A percentile compares a stretch with the other conserved stretches of the same genome.
Evolutionary conservation across 495 filamentous ascomycete genomes (phyloP).

Genomic region (Hamigera avellanea): DNA sequence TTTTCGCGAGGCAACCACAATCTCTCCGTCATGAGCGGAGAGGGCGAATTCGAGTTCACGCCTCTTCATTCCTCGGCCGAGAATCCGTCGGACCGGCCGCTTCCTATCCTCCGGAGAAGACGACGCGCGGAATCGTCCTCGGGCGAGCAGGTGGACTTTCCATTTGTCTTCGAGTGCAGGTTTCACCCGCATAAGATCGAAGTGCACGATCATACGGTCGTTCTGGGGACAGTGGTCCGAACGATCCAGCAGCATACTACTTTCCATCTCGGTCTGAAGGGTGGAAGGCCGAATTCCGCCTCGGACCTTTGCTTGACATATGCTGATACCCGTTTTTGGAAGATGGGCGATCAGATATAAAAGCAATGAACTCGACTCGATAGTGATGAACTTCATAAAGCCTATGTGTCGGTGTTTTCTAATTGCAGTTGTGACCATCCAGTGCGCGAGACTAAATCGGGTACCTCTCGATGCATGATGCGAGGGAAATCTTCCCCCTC

Average conservation of each 20-base stretch:
- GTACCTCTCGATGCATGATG: too few relatives aligned
- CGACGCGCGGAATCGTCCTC: background rate
- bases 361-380: too few relatives aligned
- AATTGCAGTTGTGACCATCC: too few relatives aligned
- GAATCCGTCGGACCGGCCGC: slow-evolving; percentile 5
- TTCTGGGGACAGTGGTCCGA: slow-evolving; percentile 25
- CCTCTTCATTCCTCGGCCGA: slow-evolving; percentile 6
- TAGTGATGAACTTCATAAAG: too few relatives aligned
- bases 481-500: too few relatives aligned
- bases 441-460: too few relatives aligned
- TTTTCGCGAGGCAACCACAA: slow-evolving; percentile 30
- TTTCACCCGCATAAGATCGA: slow-evolving; percentile 26
- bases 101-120: slow-evolving; percentile 21
- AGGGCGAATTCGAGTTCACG: slow-evolving; percentile 28
- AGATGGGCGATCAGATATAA: slow-evolving; percentile 26
- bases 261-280: background rate
- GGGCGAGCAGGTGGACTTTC: slow-evolving; percentile 14
- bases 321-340: slow-evolving; percentile 35
- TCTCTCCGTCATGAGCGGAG: slow-evolving; percentile 17
- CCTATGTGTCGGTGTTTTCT: too few relatives aligned
- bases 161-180: slow-evolving; percentile 30
- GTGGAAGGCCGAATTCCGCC: slow-evolving; percentile 1
- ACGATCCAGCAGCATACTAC: slow-evolving; percentile 3
- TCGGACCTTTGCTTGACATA: slow-evolving; percentile 29
- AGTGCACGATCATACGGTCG: slow-evolving; percentile 33